A percentile compares a stretch with the other conserved stretches of the same genome.
phyloP scores from a whole-genome alignment of 306 rosid species.

The Casuarina glauca region DNA sequence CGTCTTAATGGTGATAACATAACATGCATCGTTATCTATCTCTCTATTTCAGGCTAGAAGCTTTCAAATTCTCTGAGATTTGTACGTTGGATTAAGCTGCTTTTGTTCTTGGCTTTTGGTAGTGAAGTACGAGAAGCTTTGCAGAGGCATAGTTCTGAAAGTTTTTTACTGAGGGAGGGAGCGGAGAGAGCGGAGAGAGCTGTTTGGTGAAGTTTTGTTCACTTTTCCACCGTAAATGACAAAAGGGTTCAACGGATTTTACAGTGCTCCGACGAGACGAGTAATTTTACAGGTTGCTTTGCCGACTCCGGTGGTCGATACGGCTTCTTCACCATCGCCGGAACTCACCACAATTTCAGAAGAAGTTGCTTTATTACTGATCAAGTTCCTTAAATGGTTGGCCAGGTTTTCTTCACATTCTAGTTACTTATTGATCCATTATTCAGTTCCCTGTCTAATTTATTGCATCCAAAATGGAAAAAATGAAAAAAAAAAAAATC shows the following conservation, averaged over 20 bases:
- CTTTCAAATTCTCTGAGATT: neutral
- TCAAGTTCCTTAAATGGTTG: conserved; percentile 73
- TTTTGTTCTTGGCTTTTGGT: neutral
- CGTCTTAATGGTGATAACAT: neutral
- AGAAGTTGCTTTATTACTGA: conserved; percentile 44
- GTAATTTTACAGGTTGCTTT: conserved; percentile 25
- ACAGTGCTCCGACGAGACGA: conserved; percentile 8
- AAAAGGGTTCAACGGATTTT: conserved; percentile 38
- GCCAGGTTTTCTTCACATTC: neutral
- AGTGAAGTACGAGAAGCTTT: neutral
- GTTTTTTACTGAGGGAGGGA: neutral
- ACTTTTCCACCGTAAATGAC: conserved; percentile 48
- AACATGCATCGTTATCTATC: neutral
- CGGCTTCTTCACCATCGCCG: conserved; percentile 43
- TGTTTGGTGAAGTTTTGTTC: neutral
- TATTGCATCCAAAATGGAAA: too few species aligned
- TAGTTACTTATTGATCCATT: neutral
- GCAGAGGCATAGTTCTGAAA: neutral
- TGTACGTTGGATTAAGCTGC: neutral
- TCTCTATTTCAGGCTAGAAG: neutral
- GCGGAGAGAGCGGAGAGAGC: neutral
- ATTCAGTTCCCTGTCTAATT: neutral
- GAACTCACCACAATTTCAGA: conserved; percentile 46
- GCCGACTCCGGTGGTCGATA: conserved; percentile 15
- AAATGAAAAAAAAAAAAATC: too few species aligned